phyloP scores from a whole-genome alignment of 805 yeast species.

The Metschnikowia cerradonensis region DNA sequence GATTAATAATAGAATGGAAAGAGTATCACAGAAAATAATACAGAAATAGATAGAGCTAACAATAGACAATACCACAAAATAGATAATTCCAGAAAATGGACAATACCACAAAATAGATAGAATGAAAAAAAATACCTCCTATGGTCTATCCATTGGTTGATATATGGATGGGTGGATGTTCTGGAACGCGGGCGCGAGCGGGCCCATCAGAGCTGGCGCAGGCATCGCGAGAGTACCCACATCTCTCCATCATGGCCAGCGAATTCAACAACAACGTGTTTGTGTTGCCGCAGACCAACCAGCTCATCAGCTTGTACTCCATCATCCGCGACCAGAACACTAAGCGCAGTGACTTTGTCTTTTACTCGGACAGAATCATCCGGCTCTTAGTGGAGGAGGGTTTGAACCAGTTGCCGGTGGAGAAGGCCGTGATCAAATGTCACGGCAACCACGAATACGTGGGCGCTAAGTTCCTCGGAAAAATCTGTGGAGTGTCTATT shows the following conservation, averaged over 20 bases:
- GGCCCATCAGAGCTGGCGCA: not conserved
- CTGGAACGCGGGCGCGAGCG: too few relatives aligned
- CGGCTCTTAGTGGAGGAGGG: constrained; percentile 94
- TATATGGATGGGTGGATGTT: too few relatives aligned
- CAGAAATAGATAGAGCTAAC: too few relatives aligned
- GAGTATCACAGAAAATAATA: too few relatives aligned
- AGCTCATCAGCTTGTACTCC: constrained; percentile 79
- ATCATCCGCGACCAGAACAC: constrained; percentile 83
- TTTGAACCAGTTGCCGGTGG: constrained; percentile 89
- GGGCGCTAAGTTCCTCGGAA: constrained; percentile 83
- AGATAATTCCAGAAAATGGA: too few relatives aligned
- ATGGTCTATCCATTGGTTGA: too few relatives aligned
- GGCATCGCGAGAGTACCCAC: constrained; percentile 1
- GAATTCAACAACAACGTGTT: constrained; percentile 51
- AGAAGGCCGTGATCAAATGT: constrained; percentile 60
- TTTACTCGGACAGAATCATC: constrained; percentile 92
- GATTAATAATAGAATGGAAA: too few relatives aligned
- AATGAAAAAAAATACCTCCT: too few relatives aligned
- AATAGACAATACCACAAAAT: too few relatives aligned
- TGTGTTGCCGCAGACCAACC: constrained; percentile 83
- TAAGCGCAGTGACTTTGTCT: constrained; percentile 86
- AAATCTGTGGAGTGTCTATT: constrained; percentile 96
- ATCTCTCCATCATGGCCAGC: constrained; percentile 14
- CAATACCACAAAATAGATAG: too few relatives aligned
- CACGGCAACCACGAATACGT: constrained; percentile 68